Evolutionary conservation across 140 eudicot species (phyloP).

Genomic region (Flaveria floridana): DNA sequence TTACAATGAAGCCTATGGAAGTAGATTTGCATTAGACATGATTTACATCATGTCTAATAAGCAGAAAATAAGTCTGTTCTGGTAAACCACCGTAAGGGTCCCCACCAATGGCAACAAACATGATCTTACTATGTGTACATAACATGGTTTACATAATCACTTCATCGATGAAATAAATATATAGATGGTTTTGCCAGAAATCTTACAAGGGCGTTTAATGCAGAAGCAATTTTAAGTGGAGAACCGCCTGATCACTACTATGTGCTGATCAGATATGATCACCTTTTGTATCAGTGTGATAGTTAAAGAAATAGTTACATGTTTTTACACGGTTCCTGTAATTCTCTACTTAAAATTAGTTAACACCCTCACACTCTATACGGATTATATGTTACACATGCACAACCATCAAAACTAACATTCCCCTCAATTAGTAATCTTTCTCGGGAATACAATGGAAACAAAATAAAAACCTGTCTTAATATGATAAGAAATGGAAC

Average conservation of each 20-base stretch:
- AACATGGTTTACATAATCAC: not conserved
- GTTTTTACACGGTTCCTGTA: not conserved
- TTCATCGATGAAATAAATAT: not conserved
- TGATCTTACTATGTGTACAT: not conserved
- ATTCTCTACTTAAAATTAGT: not conserved
- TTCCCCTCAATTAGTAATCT: not conserved
- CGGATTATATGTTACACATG: not conserved
- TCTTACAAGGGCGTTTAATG: not conserved
- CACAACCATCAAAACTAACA: not conserved
- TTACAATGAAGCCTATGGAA: not conserved
- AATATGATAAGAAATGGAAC: too few species aligned
- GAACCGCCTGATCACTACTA: not conserved
- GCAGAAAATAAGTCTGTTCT: not conserved
- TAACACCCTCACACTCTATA: not conserved
- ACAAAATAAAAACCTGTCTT: not conserved
- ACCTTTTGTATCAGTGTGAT: not conserved
- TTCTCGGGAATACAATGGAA: not conserved
- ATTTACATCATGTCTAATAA: not conserved
- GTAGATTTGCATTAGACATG: constrained; percentile 12
- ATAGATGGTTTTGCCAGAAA: not conserved
- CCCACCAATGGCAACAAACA: not conserved
- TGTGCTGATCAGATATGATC: too few species aligned
- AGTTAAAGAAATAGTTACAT: not conserved
- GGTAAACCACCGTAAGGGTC: not conserved
- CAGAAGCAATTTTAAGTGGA: not conserved